A percentile compares a stretch with the other conserved stretches of the same genome.
Evolutionary conservation across 1,139 yeast genomes (phyloP).

Genomic region (Torulaspora pretoriensis): DNA sequence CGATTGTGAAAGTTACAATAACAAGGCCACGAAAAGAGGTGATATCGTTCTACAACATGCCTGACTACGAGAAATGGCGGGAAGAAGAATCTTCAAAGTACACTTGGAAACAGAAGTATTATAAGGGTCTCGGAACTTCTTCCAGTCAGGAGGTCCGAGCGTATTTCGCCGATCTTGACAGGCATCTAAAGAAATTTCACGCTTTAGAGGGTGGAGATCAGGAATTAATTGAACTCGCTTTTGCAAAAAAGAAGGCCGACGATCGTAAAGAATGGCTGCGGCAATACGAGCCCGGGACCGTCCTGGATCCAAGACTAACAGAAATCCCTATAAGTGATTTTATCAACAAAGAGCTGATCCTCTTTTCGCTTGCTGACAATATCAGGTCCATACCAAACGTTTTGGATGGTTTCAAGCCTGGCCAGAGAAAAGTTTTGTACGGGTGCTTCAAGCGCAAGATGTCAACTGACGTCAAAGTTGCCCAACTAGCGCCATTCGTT

Average conservation of each 20-base stretch:
- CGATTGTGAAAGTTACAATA: conserved; percentile 87
- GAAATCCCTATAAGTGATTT: conserved; percentile 90
- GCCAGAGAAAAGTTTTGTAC: conserved; percentile 88
- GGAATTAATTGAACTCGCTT: conserved; percentile 84
- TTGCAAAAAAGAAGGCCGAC: conserved; percentile 92
- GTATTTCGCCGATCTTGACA: conserved; percentile 81
- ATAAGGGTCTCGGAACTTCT: conserved; percentile 98
- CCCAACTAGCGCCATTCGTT: conserved; percentile 86
- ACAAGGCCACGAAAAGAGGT: conserved; percentile 59
- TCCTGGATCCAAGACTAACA: conserved; percentile 71
- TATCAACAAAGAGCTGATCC: conserved; percentile 88
- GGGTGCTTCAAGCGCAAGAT: conserved; percentile 85
- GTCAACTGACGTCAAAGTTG: conserved; percentile 77
- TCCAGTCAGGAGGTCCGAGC: conserved; percentile 74
- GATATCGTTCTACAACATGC: conserved; percentile 87
- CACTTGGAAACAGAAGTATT: conserved; percentile 92
- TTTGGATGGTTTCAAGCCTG: conserved; percentile 94
- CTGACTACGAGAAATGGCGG: conserved; percentile 94
- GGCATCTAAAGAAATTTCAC: conserved; percentile 82
- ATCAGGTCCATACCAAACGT: conserved; percentile 92
- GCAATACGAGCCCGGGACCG: conserved; percentile 85
- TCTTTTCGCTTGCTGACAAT: conserved; percentile 96
- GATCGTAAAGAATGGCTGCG: conserved; percentile 97
- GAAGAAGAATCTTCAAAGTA: conserved; percentile 70
- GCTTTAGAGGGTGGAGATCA: conserved; percentile 77